Base-by-base conservation (phyloP, 2,329 filamentous ascomycete genomes). In the Elsinoe arachidis region DNA sequence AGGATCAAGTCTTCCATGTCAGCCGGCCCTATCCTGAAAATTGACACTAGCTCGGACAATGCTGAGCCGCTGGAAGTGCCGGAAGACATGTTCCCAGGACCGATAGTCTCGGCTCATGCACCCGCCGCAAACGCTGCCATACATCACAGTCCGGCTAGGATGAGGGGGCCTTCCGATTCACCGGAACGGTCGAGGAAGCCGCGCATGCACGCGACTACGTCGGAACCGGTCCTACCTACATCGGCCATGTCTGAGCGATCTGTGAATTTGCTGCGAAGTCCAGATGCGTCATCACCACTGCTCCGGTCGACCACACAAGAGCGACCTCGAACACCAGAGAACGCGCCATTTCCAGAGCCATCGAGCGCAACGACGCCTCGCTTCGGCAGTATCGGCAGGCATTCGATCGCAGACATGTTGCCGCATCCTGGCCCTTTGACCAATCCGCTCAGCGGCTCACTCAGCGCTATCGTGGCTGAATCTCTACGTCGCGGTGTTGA, bases 381-480 rank as follows among this genome's bases (percentile, higher is more conserved):
- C 14, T 56, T 56, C 35, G 64, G 72, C n/a, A 72, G 71, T 12
- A 70, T 70, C 7, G 71, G 68, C 19, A 74, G 77, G 47, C 74
- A 76, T 61, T 78, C 78, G 0, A 73, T 81, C 15, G 74, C 75
- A 2, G 76, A 75, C 2, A 79, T 86, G 37, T 74, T 81, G 81
- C 60, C 76, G 74, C 53, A 56, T 3, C 79, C 79, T 3, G 80
- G 80, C 0, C 79, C 81, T 5, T 70, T 86, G 3, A 76, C 83
- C 1, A 79, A 79, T 30, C 82, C 84, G 0, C 72, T 87, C 1
- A 83, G 79, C 1, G 79, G 77, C 1, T 79, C 79, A 0, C 73
- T 87, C 14, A 81, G 76, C 12, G 83, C 80, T 1, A 79, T 87
- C 49, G 81, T 87, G 5, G 83, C 83, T 7, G 83, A 87, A 61